These are phyloP conservation scores for Colletotrichum abscissum DNA, from an alignment of 2,329 filamentous ascomycete genomes.

Conservation along the genomic window DNA sequence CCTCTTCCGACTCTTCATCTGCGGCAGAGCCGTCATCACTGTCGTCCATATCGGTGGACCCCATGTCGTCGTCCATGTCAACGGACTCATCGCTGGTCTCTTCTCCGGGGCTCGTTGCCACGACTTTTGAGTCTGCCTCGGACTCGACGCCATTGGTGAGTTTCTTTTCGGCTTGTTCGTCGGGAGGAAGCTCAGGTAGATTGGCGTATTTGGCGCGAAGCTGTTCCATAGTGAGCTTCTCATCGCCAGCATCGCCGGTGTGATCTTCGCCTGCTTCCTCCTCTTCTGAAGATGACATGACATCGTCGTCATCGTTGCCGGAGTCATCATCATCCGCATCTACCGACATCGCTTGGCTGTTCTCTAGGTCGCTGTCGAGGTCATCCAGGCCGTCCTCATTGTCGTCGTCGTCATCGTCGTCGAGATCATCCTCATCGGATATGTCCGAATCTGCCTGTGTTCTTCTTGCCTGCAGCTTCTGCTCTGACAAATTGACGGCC, in stretches of 20 bases:
- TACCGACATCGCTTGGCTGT: slow-evolving; percentile 54
- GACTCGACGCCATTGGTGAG: slow-evolving; percentile 32
- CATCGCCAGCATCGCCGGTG: slow-evolving; percentile 62
- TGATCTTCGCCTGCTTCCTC: slow-evolving; percentile 64
- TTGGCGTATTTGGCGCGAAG: slow-evolving; percentile 76
- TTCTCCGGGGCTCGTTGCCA: slow-evolving; percentile 44
- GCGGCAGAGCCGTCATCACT: slow-evolving; percentile 52
- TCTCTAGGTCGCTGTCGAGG: slow-evolving; percentile 46
- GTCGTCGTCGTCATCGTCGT: slow-evolving; percentile 62
- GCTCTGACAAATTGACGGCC: slow-evolving; percentile 78
- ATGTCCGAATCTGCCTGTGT: slow-evolving; percentile 65
- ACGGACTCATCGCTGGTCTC: slow-evolving; percentile 74
- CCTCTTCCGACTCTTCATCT: slow-evolving; percentile 58
- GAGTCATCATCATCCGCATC: slow-evolving; percentile 53
- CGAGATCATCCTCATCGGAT: slow-evolving; percentile 56
- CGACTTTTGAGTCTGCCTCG: neutral
- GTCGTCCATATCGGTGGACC: slow-evolving; percentile 66
- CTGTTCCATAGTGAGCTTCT: slow-evolving; percentile 76
- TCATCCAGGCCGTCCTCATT: slow-evolving; percentile 54
- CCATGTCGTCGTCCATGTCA: slow-evolving; percentile 76
- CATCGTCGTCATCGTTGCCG: slow-evolving; percentile 51
- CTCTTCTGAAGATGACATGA: slow-evolving; percentile 73
- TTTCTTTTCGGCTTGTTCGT: slow-evolving; percentile 40
- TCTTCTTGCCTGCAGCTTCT: slow-evolving; percentile 73
- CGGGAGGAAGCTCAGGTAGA: slow-evolving; percentile 60